Conservation (phyloP, 2,329 filamentous ascomycete genomes). For the Ascochyta lentis region DNA sequence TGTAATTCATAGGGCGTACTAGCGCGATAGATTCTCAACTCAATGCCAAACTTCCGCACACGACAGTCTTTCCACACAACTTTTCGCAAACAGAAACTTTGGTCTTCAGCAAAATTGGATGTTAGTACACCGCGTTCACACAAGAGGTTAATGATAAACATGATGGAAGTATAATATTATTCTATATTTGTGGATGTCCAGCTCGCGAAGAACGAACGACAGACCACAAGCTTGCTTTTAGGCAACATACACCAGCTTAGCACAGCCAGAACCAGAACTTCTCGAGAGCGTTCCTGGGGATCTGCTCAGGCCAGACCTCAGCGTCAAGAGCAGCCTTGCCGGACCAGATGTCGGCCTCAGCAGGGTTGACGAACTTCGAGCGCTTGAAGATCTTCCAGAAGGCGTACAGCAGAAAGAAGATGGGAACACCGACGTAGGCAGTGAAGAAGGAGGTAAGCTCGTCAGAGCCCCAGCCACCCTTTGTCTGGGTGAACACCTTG, state of each 20-base stretch:
- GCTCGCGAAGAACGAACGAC: conserved; percentile 3
- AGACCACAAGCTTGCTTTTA: not conserved
- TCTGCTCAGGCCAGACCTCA: conserved; percentile 53
- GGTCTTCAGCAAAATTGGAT: not conserved
- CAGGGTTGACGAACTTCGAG: conserved; percentile 57
- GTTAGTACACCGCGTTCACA: not conserved
- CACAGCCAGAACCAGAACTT: conserved; percentile 59
- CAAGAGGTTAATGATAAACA: not conserved
- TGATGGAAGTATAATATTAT: not conserved
- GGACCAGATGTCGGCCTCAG: conserved; percentile 54
- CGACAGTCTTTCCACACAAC: not conserved
- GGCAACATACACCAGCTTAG: conserved; percentile 26
- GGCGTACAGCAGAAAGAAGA: conserved; percentile 57
- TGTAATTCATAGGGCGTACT: conserved; percentile 1
- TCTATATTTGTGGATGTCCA: conserved; percentile 10
- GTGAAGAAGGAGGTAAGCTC: conserved; percentile 58
- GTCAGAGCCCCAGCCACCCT: conserved; percentile 42
- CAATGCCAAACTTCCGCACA: not conserved
- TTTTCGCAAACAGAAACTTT: not conserved
- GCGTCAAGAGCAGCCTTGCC: conserved; percentile 57
- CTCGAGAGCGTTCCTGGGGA: conserved; percentile 54
- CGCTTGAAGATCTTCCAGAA: conserved; percentile 72
- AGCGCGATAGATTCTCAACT: not conserved
- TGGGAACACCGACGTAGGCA: conserved; percentile 55
- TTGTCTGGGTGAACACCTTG: conserved; percentile 61